phyloP scores from a whole-genome alignment of 345 rosid genomes.

The Camelina laxa region DNA sequence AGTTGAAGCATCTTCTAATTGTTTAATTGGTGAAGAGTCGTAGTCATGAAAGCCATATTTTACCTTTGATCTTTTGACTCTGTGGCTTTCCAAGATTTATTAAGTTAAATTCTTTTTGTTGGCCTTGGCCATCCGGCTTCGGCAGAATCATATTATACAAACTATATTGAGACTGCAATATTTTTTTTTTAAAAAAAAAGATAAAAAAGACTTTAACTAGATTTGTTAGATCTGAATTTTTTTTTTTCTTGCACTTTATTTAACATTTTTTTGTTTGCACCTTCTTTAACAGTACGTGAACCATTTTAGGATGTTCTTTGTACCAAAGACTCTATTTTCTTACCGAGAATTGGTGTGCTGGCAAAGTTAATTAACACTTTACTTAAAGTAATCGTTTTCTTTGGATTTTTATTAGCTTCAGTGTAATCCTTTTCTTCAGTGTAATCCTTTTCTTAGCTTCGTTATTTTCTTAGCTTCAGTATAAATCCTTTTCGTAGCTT shows the following conservation, averaged over 20 bases:
- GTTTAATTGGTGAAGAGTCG: slow-evolving; percentile 39
- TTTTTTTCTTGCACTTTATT: too few species aligned
- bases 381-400: too few species aligned
- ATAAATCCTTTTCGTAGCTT: neutral
- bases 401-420: too few species aligned
- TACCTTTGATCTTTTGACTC: slow-evolving; percentile 41
- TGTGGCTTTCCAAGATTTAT: slow-evolving; percentile 33
- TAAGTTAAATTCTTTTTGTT: slow-evolving; percentile 17
- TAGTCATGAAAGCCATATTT: slow-evolving; percentile 41
- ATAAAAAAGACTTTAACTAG: too few species aligned
- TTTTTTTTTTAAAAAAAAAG: too few species aligned
- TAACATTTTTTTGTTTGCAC: too few species aligned
- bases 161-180: neutral
- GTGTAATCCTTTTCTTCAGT: too few species aligned
- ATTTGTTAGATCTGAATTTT: too few species aligned
- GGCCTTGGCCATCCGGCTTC: slow-evolving; percentile 12
- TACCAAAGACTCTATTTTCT: neutral
- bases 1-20: slow-evolving; percentile 33
- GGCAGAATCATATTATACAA: slow-evolving; percentile 12
- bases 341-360: neutral
- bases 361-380: neutral
- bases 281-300: neutral
- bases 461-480: too few species aligned
- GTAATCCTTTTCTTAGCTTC: too few species aligned
- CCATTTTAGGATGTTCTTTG: neutral